Evolutionary conservation across 176 grass and related monocot genomes (phyloP), one percentile per base, ranked within the genome.

Genomic region (Aegilops umbellulata): DNA sequence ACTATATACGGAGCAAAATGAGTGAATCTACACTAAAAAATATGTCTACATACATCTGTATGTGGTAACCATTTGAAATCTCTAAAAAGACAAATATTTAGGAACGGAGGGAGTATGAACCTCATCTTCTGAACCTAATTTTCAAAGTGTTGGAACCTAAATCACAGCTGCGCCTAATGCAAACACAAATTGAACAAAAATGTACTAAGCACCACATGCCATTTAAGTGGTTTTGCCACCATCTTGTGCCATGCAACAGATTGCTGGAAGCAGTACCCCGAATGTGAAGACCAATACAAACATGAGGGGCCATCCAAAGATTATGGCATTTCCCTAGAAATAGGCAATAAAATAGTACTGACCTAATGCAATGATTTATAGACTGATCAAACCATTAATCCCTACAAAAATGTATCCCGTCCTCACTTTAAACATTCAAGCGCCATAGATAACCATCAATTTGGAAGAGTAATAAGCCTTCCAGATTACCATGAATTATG

Each of bases 161-260:
- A 68, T 27, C 55, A 63, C 46, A 79, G 39, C 61, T 13, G 20
- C 31, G 9, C 24, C 78, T 7, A 73, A 20, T 51, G 22, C 39
- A 29, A 66, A 35, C 31, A 82, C n/a, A 4, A 25, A 79, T 16
- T 60, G 14, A 79, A 58, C 44, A 27, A 57, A 9, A 12, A 79
- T 23, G n/a, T 26, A 27, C 39, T 44, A 36, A 67, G n/a, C 22
- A 29, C 62, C 51, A 75, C 22, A 23, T 49, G 17, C 17, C 17
- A 47, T 46, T 84, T 49, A 62, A 30, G 51, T 44, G 80, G 44
- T 8, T 74, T 85, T 84, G 14, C 73, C 73, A 26, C 31, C 72
- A 78, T 86, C 32, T 74, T 60, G 10, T 60, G 29, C 24, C 35
- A 26, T 17, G 25, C 19, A 83, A 68, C 46, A 87, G 39, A 70